Evolutionary conservation across 768 basidiomycete species (phyloP), one percentile per base, ranked within the genome.

Genomic region (Termitomyces sp.): DNA sequence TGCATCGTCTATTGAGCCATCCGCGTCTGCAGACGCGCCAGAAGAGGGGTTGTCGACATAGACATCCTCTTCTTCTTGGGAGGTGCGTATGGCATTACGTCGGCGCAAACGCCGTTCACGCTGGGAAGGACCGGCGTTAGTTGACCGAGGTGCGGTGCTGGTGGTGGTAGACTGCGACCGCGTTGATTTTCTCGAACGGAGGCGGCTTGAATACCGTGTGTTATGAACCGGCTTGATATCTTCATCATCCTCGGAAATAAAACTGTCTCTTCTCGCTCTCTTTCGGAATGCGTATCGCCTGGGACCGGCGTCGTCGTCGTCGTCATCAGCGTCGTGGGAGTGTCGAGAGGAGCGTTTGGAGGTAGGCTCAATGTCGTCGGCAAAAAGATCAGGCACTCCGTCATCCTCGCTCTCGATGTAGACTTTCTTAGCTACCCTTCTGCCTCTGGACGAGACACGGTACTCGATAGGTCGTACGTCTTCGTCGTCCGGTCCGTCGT

Each of bases 1-100:
- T 5, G 73, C 79, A 27, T 84, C 81, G 46, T 82, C 86, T n/a
- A 80, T 63, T 9, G 82, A 83, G 1, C 79, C 85, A 52, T 85
- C 83, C 0, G 78, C 83, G 46, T 82, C 80, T 16, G 75, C 76
- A 32, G 83, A 78, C 3, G 72, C 77, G 21, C 69, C 73, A 0
- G 81, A 78, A 14, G 82, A 76, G 3, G 78, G 68, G 40, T 78
- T 75, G 28, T 69, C 70, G 49, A 78, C 72, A 53, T 84, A 80
- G 34, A 73, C 76, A 23, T 82, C 81, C 35, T 80, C 84, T 46
- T 78, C 78, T 50, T 80, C 78, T 12, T 70, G 67, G 2, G 62
- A 60, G 9, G 59, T 58, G 32, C 68, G 65, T 10, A 56, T 53
- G 30, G 69, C 68, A 46, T 57, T 70, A 34, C 73, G 68, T 17